Conservation (phyloP, 345 rosid genomes). For the Heritiera littoralis region DNA sequence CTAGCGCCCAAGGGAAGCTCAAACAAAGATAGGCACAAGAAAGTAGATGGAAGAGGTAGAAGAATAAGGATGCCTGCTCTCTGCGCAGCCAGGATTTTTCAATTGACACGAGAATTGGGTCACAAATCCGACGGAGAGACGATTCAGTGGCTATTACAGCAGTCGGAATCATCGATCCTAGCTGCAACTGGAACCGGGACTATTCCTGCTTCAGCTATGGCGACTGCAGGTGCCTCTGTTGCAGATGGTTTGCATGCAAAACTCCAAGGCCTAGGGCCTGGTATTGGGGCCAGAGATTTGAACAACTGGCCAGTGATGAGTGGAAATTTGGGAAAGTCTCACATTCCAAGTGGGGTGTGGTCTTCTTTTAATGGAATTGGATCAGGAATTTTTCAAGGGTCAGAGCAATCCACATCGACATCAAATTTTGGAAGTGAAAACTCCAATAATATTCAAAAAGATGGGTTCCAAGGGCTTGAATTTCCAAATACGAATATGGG, state of each 20-base stretch:
- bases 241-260: conserved; percentile 48
- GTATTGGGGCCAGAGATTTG: conserved; percentile 22
- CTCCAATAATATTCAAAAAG: conserved; percentile 36
- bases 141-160: conserved; percentile 65
- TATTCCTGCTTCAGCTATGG: conserved; percentile 59
- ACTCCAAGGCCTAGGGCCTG: conserved; percentile 33
- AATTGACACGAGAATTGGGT: conserved; percentile 71
- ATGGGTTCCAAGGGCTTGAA: conserved; percentile 55
- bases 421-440: conserved; percentile 40
- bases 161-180: conserved; percentile 63
- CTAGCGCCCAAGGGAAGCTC: conserved; percentile 61
- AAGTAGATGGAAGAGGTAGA: conserved; percentile 73
- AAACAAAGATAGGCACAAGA: conserved; percentile 74
- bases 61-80: conserved; percentile 81
- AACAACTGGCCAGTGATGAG: conserved; percentile 44
- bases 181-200: conserved; percentile 80
- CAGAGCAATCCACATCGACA: conserved; percentile 42
- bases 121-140: conserved; percentile 32
- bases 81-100: conserved; percentile 75
- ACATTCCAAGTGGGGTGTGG: conserved; percentile 39
- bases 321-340: conserved; percentile 44
- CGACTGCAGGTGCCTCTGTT: conserved; percentile 44
- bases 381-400: conserved; percentile 41
- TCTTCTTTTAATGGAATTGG: conserved; percentile 45
- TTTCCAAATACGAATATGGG: conserved; percentile 52